Conservation (phyloP, 2,329 filamentous ascomycete genomes). For the Dactylellina leptospora region DNA sequence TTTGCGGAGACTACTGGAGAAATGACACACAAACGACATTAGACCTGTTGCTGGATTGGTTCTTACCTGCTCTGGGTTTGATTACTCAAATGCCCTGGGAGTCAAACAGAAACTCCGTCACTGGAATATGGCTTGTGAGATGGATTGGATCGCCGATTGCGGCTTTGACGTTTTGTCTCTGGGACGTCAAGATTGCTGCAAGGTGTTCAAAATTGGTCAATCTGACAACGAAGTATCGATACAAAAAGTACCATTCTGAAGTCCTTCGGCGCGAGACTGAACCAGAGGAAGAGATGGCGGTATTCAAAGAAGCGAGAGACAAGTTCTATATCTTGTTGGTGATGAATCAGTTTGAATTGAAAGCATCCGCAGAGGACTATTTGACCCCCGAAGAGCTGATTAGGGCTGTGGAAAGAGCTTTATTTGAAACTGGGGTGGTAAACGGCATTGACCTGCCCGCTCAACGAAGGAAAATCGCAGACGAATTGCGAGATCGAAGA, state of each 20-base stretch:
- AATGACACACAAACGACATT: constrained; percentile 46
- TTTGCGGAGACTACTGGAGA: constrained; percentile 41
- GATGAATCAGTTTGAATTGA: constrained; percentile 61
- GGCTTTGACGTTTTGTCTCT: constrained; percentile 58
- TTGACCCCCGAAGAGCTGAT: constrained; percentile 35
- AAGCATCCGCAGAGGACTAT: constrained; percentile 20
- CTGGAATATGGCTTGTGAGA: constrained; percentile 54
- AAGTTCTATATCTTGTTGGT: constrained; percentile 63
- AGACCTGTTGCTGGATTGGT: constrained; percentile 53
- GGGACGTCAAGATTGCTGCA: constrained; percentile 59
- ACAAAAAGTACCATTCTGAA: constrained; percentile 21
- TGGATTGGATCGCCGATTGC: constrained; percentile 58
- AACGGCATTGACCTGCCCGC: constrained; percentile 32
- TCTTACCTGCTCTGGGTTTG: constrained; percentile 56
- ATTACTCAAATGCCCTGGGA: constrained; percentile 57
- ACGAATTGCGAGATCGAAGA: constrained; percentile 24
- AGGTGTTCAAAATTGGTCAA: constrained; percentile 58
- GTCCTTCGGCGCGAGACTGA: constrained; percentile 18
- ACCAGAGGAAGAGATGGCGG: constrained; percentile 23
- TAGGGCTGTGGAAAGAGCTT: constrained; percentile 27
- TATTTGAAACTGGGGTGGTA: constrained; percentile 35
- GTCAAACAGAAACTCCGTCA: constrained; percentile 55
- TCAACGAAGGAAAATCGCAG: constrained; percentile 19
- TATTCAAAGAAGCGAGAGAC: constrained; percentile 57
- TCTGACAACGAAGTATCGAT: constrained; percentile 54